Percentiles rank a stretch among this genome's conserved stretches.
These are phyloP conservation scores for Amphichorda felina DNA, from an alignment of 2,329 filamentous ascomycete species.

Conservation along the genomic window DNA sequence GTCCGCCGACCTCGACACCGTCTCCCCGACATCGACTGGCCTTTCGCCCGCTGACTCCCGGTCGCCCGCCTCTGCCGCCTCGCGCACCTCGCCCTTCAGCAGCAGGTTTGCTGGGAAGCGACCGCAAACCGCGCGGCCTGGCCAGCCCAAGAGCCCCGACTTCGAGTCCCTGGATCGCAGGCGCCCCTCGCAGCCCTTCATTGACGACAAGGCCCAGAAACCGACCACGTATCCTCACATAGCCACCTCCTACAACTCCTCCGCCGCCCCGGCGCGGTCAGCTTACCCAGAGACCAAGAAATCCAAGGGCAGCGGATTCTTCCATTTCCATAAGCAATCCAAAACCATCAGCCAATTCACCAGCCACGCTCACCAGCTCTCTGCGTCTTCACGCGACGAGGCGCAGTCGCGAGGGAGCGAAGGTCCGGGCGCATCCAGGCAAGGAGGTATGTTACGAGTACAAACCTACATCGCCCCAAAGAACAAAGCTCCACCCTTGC, in stretches of 20 bases:
- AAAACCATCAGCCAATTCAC: slow-evolving; percentile 25
- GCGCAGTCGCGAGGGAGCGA: slow-evolving; percentile 24
- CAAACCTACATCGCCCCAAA: neutral
- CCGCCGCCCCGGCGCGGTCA: slow-evolving; percentile 3
- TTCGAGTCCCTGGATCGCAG: slow-evolving; percentile 2
- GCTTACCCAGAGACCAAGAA: slow-evolving; percentile 25
- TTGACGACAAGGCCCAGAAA: neutral
- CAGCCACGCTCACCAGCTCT: slow-evolving; percentile 15
- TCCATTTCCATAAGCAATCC: slow-evolving; percentile 35
- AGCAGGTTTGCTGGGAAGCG: slow-evolving; percentile 22
- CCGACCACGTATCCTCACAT: slow-evolving; percentile 1
- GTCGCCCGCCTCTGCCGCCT: slow-evolving; percentile 17
- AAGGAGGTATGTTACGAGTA: slow-evolving; percentile 23
- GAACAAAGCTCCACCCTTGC: too few species aligned
- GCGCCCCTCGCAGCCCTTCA: slow-evolving; percentile 2
- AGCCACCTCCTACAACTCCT: slow-evolving; percentile 1
- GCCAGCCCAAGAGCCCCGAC: slow-evolving; percentile 2
- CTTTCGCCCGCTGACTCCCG: slow-evolving; percentile 22
- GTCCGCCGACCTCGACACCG: neutral
- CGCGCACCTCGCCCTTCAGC: slow-evolving; percentile 32
- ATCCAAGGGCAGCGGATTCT: slow-evolving; percentile 37
- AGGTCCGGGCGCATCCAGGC: slow-evolving; percentile 14
- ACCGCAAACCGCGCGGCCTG: slow-evolving; percentile 8
- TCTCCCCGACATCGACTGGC: slow-evolving; percentile 9
- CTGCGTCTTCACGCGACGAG: slow-evolving; percentile 23